Evolutionary conservation across 768 basidiomycete species (phyloP).

Genomic region (Pleurotus cornucopiae): DNA sequence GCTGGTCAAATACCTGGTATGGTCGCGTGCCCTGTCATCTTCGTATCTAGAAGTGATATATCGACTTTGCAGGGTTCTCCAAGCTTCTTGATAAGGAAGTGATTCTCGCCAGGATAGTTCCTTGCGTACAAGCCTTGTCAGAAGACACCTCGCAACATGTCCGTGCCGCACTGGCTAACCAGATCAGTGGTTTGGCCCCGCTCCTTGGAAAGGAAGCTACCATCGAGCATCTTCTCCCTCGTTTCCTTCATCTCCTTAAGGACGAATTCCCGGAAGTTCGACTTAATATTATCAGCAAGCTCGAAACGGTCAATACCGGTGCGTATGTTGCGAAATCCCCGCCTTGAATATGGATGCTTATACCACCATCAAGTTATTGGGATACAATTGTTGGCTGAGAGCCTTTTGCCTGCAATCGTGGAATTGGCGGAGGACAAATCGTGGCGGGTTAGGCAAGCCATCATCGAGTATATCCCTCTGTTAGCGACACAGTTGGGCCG

Average conservation of each 20-base stretch:
- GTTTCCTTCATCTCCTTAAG: slow-evolving; percentile 95
- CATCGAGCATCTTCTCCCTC: slow-evolving; percentile 91
- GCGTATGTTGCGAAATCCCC: slow-evolving; percentile 19
- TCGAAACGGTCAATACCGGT: slow-evolving; percentile 94
- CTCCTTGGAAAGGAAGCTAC: slow-evolving; percentile 91
- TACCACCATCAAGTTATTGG: slow-evolving; percentile 73
- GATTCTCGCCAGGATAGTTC: slow-evolving; percentile 88
- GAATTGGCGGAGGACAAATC: slow-evolving; percentile 99
- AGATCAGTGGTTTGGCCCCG: slow-evolving; percentile 95
- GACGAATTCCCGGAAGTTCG: slow-evolving; percentile 99
- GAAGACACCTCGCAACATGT: slow-evolving; percentile 96
- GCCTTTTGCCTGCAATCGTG: slow-evolving; percentile 94
- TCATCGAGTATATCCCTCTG: slow-evolving; percentile 99
- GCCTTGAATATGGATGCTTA: slow-evolving; percentile 10
- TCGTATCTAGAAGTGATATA: too few species aligned
- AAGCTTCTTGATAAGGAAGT: slow-evolving; percentile 91
- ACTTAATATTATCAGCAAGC: slow-evolving; percentile 96
- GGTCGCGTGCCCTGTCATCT: slow-evolving; percentile 12
- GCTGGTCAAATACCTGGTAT: slow-evolving; percentile 95
- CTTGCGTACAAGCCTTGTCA: slow-evolving; percentile 91
- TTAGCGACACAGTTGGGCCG: slow-evolving; percentile 97
- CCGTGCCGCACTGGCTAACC: slow-evolving; percentile 91
- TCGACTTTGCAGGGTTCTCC: slow-evolving; percentile 68
- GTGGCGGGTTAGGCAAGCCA: slow-evolving; percentile 98
- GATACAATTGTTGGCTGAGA: slow-evolving; percentile 90